Percentiles rank a stretch among this genome's conserved stretches.
Conservation (phyloP, 768 basidiomycete genomes). For the Hericium alpestre region DNA sequence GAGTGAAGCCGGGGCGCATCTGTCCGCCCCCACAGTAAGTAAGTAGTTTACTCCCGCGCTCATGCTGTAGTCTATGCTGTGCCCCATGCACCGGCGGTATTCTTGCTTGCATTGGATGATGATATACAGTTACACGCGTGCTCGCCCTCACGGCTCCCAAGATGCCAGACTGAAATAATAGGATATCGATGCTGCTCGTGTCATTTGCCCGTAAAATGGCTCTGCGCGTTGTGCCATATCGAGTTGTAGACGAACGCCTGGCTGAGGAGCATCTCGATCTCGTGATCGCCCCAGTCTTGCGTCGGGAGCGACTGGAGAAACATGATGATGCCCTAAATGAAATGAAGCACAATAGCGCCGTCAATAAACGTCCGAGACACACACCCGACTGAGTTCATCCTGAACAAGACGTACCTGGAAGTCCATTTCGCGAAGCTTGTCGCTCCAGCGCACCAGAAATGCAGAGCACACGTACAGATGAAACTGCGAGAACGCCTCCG, state of each 20-base stretch:
- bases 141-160: background rate
- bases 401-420: slow-evolving; percentile 63
- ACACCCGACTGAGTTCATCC: background rate
- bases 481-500: slow-evolving; percentile 97
- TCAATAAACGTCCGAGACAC: background rate
- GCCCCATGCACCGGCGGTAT: too few relatives aligned
- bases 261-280: slow-evolving; percentile 88
- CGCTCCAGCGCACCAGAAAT: slow-evolving; percentile 92
- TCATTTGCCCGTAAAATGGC: slow-evolving; percentile 62
- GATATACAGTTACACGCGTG: background rate
- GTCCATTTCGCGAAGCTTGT: slow-evolving; percentile 90
- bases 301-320: slow-evolving; percentile 90
- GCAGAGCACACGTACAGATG: slow-evolving; percentile 98
- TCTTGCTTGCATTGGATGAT: background rate
- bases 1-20: slow-evolving; percentile 18
- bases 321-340: slow-evolving; percentile 88
- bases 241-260: slow-evolving; percentile 92
- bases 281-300: slow-evolving; percentile 90
- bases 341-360: background rate
- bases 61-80: too few relatives aligned
- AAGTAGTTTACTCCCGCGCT: background rate
- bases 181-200: background rate
- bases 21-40: background rate
- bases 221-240: slow-evolving; percentile 88
- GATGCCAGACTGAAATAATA: background rate